These are phyloP conservation scores for Kodamaea neixiangensis DNA, from an alignment of 805 yeast genomes.

Conservation along the genomic window DNA sequence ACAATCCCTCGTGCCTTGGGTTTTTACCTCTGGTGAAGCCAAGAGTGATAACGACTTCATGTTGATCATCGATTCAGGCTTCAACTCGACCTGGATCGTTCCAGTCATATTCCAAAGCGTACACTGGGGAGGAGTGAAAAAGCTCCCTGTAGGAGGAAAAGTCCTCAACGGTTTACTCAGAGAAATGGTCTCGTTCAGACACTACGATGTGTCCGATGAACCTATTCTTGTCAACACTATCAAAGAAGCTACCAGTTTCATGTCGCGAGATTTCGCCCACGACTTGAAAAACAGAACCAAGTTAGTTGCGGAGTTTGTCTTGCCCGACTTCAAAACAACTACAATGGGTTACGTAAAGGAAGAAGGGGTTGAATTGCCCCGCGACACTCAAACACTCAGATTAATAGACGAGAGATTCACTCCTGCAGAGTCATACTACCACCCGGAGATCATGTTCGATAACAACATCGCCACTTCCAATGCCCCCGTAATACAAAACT, in stretches of 20 bases:
- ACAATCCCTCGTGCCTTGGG: conserved; percentile 65
- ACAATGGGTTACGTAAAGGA: conserved; percentile 66
- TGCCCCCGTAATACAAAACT: conserved; percentile 33
- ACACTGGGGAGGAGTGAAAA: conserved; percentile 72
- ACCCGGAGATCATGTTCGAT: conserved; percentile 67
- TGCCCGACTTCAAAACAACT: conserved; percentile 86
- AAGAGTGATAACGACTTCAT: conserved; percentile 53
- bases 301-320: conserved; percentile 64
- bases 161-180: conserved; percentile 77
- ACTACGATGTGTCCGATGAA: conserved; percentile 93
- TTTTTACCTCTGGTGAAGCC: conserved; percentile 14
- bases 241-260: conserved; percentile 74
- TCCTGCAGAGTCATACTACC: conserved; percentile 83
- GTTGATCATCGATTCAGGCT: conserved; percentile 86
- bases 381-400: conserved; percentile 62
- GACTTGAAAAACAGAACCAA: conserved; percentile 42
- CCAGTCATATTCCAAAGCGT: conserved; percentile 83
- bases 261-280: conserved; percentile 57
- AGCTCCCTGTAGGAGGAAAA: conserved; percentile 86
- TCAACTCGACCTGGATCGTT: conserved; percentile 79
- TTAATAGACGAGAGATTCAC: conserved; percentile 85
- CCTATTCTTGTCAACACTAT: conserved; percentile 80
- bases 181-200: conserved; percentile 85
- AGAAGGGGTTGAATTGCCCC: conserved; percentile 22
- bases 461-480: conserved; percentile 30